A percentile compares a stretch with the other conserved stretches of the same genome.
phyloP scores from a whole-genome alignment of 257 asterid species.

The Gynochthodes officinalis region DNA sequence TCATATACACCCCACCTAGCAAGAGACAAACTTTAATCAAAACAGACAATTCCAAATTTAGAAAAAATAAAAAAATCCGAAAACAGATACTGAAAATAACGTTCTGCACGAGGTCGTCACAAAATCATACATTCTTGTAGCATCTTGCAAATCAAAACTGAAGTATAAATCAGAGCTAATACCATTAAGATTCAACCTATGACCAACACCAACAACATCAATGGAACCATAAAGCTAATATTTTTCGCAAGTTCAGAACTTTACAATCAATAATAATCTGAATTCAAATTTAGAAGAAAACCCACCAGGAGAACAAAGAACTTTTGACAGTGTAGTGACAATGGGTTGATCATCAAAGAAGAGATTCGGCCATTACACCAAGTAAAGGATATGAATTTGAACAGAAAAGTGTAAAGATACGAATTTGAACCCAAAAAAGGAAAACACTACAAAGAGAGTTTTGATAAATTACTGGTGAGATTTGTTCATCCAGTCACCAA shows the following conservation, averaged over 20 bases:
- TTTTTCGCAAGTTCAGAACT: neutral
- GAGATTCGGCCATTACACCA: neutral
- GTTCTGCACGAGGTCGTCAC: neutral
- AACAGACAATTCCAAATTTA: neutral
- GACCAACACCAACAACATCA: neutral
- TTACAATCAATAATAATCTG: neutral
- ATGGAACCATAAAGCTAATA: neutral
- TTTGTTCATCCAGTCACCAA: neutral
- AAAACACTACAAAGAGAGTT: too few species aligned
- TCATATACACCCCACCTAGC: neutral
- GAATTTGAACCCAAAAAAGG: neutral
- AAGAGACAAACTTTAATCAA: conserved; percentile 2
- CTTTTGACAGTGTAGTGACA: neutral
- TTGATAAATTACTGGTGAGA: neutral
- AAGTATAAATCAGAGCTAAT: neutral
- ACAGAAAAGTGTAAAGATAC: neutral
- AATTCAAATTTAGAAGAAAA: neutral
- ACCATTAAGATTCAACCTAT: neutral
- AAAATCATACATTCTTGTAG: neutral
- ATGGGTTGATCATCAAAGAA: neutral
- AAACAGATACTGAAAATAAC: neutral
- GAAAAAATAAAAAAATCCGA: neutral
- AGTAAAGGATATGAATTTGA: too few species aligned
- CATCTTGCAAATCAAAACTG: neutral
- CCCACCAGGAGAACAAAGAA: conserved; percentile 4